A percentile compares a stretch with the other conserved stretches of the same genome.
These are phyloP conservation scores for Podospora bellae-mahoneyi DNA, from an alignment of 495 filamentous ascomycete species.

Conservation along the genomic window DNA sequence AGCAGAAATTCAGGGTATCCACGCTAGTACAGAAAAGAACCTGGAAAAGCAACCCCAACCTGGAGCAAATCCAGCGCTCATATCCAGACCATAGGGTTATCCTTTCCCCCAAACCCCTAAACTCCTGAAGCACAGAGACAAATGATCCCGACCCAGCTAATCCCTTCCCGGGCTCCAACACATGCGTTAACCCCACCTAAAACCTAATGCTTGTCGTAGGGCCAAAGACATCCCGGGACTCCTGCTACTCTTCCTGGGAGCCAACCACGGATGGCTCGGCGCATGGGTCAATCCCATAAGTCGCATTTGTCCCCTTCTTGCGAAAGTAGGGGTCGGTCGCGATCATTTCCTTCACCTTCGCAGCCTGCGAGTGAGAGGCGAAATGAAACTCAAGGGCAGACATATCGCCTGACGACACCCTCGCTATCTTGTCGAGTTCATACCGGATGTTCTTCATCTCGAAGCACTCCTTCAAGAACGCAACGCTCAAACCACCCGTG, in stretches of 20 bases:
- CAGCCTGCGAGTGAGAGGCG: background rate
- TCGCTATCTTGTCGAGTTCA: background rate
- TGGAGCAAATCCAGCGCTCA: background rate
- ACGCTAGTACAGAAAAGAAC: background rate
- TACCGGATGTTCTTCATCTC: background rate
- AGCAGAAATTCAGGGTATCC: background rate
- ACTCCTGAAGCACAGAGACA: background rate
- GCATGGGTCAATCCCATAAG: background rate
- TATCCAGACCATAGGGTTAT: background rate
- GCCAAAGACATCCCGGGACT: background rate
- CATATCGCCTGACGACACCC: background rate
- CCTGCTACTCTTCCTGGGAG: background rate
- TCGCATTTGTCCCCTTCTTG: background rate
- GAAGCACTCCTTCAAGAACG: background rate
- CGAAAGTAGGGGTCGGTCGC: background rate
- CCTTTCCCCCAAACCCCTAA: too few species aligned
- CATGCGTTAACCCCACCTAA: background rate
- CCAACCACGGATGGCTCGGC: background rate
- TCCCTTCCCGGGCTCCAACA: background rate
- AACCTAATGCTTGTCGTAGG: background rate
- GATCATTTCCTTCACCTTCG: background rate
- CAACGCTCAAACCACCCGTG: background rate
- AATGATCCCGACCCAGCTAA: background rate
- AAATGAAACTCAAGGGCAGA: background rate
- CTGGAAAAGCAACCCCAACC: background rate